Evolutionary conservation across 768 basidiomycete species (phyloP).

Genomic region (Boletus pseudopeckii): DNA sequence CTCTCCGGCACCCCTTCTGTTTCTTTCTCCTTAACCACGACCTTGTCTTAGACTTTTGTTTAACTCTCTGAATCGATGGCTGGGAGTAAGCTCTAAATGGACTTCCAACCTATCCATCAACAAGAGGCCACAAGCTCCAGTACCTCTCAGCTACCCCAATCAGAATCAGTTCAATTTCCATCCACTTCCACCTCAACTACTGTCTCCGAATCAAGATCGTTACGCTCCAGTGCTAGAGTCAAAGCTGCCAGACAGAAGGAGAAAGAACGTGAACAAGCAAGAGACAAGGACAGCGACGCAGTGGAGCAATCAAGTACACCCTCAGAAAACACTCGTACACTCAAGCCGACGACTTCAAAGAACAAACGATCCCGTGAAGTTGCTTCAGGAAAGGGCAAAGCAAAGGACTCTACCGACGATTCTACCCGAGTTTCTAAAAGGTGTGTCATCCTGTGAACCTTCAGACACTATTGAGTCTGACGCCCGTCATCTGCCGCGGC

Average conservation of each 20-base stretch:
- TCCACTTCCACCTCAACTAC: conserved; percentile 34
- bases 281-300: conserved; percentile 51
- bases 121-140: conserved; percentile 70
- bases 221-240: conserved; percentile 74
- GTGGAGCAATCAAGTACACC: conserved; percentile 39
- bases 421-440: conserved; percentile 54
- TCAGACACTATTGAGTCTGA: conserved; percentile 22
- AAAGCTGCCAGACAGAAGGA: conserved; percentile 73
- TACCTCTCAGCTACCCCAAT: conserved; percentile 41
- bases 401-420: conserved; percentile 56
- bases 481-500: conserved; percentile 31
- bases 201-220: conserved; percentile 50
- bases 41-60: conserved; percentile 21
- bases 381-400: conserved; percentile 56
- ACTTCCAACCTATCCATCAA: conserved; percentile 72
- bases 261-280: conserved; percentile 50
- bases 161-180: conserved; percentile 34
- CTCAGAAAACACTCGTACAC: conserved; percentile 44
- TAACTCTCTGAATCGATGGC: conserved; percentile 63
- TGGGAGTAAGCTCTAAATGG: conserved; percentile 88
- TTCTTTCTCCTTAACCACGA: conserved; percentile 26
- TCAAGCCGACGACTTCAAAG: conserved; percentile 38
- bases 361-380: conserved; percentile 52
- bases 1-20: conserved; percentile 13
- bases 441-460: conserved; percentile 43